Evolutionary conservation across 306 rosid species (phyloP), one percentile per base, ranked within the genome.

Genomic region (Medicago lupulina): DNA sequence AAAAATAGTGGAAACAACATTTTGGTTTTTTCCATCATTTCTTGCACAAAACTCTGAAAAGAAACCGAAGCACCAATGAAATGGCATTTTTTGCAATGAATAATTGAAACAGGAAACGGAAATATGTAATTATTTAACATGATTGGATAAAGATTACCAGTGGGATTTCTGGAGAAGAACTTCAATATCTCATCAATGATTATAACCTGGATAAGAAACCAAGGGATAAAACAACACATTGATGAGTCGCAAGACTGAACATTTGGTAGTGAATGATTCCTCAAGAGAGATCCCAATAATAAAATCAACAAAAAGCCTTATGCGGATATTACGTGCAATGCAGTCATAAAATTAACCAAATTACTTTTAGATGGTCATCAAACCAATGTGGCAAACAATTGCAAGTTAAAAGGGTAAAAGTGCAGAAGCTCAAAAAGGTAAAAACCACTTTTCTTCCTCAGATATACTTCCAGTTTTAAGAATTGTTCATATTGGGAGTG

Each of bases 121-220:
- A 70, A 71, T 36, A 71, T 14, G 44, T 54, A 53, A 11, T 18
- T 13, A 73, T 71, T 58, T 53, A 74, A 36, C n/a, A 66, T 12
- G 59, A 75, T 68, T 70, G 80, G 78, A 83, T 38, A 65, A 62
- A 57, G 51, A 84, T 81, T 89, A 92, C 97, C 89, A 1, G 53
- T 80, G 34, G 95, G 77, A 79, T 83, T 85, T 84, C 98, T 90
- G 71, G 98, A 95, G 81, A 95, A 95, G 88, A 88, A 88, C 84
- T 95, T 95, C 7, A 95, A 85, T 73, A 95, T 81, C 85, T 95
- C 98, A 77, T 95, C 98, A 67, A 95, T 95, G 77, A 92, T 60
- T 81, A 95, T 82, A 82, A 95, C 97, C 97, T 92, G 83, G 74
- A 74, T 50, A 60, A 72, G 47, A 58, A 73, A 57, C 50, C 54